These are phyloP conservation scores for Phytophthora cryptogea DNA, from an alignment of 352 stramenopile genomes.

Conservation along the genomic window DNA sequence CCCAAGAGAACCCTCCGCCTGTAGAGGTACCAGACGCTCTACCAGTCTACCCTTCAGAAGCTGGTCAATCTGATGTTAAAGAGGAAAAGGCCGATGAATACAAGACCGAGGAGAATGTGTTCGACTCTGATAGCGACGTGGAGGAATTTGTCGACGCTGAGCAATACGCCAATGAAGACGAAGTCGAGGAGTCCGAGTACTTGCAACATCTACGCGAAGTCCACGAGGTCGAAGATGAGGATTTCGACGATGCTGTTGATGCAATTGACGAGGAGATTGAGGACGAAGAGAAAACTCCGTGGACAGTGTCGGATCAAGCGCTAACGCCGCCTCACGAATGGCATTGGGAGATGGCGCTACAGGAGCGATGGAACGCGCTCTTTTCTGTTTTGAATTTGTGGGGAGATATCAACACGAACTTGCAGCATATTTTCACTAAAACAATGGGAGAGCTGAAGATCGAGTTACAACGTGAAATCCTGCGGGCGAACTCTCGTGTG, in stretches of 20 bases:
- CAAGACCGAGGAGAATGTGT: conserved; percentile 25
- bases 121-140: conserved; percentile 36
- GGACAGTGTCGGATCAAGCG: conserved; percentile 20
- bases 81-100: neutral
- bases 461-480: conserved; percentile 61
- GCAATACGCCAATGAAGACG: conserved; percentile 52
- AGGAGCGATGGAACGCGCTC: conserved; percentile 55
- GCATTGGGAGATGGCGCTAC: conserved; percentile 74
- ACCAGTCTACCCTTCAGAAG: neutral
- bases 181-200: conserved; percentile 81
- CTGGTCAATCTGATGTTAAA: neutral
- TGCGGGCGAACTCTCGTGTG: conserved; percentile 64
- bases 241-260: conserved; percentile 25
- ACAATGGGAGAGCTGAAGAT: conserved; percentile 50
- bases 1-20: neutral
- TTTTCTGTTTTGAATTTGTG: conserved; percentile 36
- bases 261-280: conserved; percentile 34
- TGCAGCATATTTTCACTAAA: conserved; percentile 29
- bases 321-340: conserved; percentile 43
- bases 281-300: conserved; percentile 34
- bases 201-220: conserved; percentile 86
- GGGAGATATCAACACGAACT: conserved; percentile 21
- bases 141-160: conserved; percentile 50
- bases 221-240: conserved; percentile 58
- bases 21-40: neutral